Evolutionary conservation across 2,329 filamentous ascomycete genomes (phyloP).

Genomic region (Xylaria arbuscula): DNA sequence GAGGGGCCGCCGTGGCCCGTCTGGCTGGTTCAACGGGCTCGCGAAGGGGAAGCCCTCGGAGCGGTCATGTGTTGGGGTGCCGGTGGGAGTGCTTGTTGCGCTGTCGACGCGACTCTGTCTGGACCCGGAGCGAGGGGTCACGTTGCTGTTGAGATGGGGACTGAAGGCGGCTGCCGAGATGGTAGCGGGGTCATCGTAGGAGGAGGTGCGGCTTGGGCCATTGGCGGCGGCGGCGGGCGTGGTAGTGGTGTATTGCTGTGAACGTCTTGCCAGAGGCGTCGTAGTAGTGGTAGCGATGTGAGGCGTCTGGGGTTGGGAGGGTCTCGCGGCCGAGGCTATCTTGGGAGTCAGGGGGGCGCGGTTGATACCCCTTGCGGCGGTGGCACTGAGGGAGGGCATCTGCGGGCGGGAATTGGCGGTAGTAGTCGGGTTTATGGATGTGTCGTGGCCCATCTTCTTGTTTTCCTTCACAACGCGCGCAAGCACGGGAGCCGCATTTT

Average conservation of each 20-base stretch:
- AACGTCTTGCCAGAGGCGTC: conserved; percentile 55
- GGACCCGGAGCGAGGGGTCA: conserved; percentile 82
- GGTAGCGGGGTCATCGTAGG: conserved; percentile 60
- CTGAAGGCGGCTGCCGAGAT: conserved; percentile 57
- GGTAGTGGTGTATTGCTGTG: conserved; percentile 42
- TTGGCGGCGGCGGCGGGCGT: conserved; percentile 48
- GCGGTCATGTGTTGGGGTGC: conserved; percentile 64
- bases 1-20: conserved; percentile 47
- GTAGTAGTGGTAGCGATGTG: conserved; percentile 34
- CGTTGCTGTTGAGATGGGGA: conserved; percentile 71
- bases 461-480: conserved; percentile 48
- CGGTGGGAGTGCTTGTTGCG: conserved; percentile 71
- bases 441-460: conserved; percentile 54
- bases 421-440: conserved; percentile 59
- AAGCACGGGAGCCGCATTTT: conserved; percentile 54
- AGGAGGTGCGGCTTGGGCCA: conserved; percentile 38
- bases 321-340: conserved; percentile 55
- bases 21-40: conserved; percentile 49
- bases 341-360: conserved; percentile 66
- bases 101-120: conserved; percentile 79
- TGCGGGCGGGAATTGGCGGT: conserved; percentile 67
- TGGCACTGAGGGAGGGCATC: conserved; percentile 75
- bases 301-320: conserved; percentile 43
- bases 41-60: conserved; percentile 54
- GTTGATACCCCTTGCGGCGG: conserved; percentile 65